phyloP scores from a whole-genome alignment of 2,329 filamentous ascomycete species.

The Aureobasidium mangrovei region DNA sequence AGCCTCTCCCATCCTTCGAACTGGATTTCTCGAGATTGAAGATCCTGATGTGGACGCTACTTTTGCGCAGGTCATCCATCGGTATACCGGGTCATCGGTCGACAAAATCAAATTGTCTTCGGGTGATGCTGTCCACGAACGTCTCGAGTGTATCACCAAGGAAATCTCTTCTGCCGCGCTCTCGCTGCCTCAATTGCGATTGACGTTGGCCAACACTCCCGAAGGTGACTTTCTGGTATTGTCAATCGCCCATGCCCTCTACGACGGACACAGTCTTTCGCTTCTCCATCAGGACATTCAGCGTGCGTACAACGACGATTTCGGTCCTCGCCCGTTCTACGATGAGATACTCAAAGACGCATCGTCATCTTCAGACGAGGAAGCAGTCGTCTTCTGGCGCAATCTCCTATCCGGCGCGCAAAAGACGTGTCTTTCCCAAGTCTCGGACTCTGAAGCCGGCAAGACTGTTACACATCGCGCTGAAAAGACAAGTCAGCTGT shows the following conservation, averaged over 20 bases:
- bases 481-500: conserved; percentile 39
- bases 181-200: conserved; percentile 23
- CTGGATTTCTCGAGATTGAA: conserved; percentile 59
- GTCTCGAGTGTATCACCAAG: conserved; percentile 23
- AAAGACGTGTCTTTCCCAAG: conserved; percentile 31
- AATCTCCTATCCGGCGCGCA: conserved; percentile 51
- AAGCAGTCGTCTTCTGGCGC: conserved; percentile 59
- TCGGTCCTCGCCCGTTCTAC: conserved; percentile 39
- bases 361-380: conserved; percentile 37
- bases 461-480: conserved; percentile 31
- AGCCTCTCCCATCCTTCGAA: conserved; percentile 63
- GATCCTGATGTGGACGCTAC: conserved; percentile 47
- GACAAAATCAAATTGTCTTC: conserved; percentile 21
- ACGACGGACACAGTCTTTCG: conserved; percentile 77
- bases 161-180: conserved; percentile 24
- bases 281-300: conserved; percentile 64
- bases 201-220: conserved; percentile 32
- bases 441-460: neutral
- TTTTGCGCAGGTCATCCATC: conserved; percentile 49
- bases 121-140: conserved; percentile 17
- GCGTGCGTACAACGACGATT: conserved; percentile 49
- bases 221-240: conserved; percentile 44
- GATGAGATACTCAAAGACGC: conserved; percentile 48
- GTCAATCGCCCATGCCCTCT: conserved; percentile 77
- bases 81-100: conserved; percentile 19